Conservation (phyloP, 345 rosid species). For the Moricandia arvensis region DNA sequence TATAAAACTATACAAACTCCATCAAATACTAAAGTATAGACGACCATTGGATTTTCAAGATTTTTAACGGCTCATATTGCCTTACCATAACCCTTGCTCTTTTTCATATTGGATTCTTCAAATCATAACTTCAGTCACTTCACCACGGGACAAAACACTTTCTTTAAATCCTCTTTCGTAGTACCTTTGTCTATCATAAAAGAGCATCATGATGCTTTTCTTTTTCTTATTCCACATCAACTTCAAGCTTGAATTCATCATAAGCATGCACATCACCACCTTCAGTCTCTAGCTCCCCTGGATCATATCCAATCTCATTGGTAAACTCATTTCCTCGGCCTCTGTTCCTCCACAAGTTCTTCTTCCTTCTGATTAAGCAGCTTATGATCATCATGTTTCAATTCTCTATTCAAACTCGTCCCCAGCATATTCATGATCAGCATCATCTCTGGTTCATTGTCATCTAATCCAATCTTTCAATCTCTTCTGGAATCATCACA, state of each 20-base stretch:
- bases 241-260: slow-evolving; percentile 52
- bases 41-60: neutral
- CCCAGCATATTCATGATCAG: slow-evolving; percentile 43
- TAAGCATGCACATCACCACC: slow-evolving; percentile 54
- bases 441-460: too few relatives aligned
- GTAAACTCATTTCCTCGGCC: slow-evolving; percentile 61
- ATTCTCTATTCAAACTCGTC: slow-evolving; percentile 76
- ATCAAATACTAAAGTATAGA: neutral
- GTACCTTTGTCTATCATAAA: neutral
- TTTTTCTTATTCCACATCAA: slow-evolving; percentile 39
- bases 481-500: too few relatives aligned
- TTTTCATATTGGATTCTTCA: too few relatives aligned
- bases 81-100: neutral
- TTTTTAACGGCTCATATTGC: neutral
- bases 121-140: neutral
- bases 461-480: too few relatives aligned
- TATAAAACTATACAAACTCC: neutral
- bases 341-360: slow-evolving; percentile 57
- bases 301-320: slow-evolving; percentile 61
- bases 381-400: slow-evolving; percentile 58
- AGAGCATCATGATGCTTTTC: neutral
- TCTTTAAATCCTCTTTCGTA: neutral
- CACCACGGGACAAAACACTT: neutral
- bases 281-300: slow-evolving; percentile 58
- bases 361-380: slow-evolving; percentile 59